Conservation (phyloP, 148 eudicot species). For the Agrostemma githago region DNA sequence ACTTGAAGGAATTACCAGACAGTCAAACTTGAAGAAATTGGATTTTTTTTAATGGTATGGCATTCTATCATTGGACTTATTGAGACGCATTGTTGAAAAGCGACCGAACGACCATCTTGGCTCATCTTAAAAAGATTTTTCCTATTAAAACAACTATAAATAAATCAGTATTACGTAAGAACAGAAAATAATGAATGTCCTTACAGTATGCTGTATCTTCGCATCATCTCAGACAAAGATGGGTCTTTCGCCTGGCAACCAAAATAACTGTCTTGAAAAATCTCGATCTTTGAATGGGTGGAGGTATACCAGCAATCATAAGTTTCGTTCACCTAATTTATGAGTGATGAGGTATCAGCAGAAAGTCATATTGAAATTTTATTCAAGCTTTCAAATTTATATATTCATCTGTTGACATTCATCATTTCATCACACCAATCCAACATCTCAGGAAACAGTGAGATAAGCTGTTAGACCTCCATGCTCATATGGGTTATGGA, state of each 20-base stretch:
- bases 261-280: slow-evolving; percentile 55
- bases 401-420: not conserved
- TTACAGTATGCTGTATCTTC: slow-evolving; percentile 77
- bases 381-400: not conserved
- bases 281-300: slow-evolving; percentile 71
- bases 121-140: not conserved
- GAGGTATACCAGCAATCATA: slow-evolving; percentile 95
- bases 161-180: not conserved
- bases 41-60: no score
- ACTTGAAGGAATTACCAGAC: not conserved
- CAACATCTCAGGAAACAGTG: not conserved
- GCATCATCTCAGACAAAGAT: slow-evolving; percentile 73
- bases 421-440: slow-evolving; percentile 11
- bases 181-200: slow-evolving; percentile 24
- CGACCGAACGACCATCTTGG: not conserved
- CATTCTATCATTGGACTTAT: not conserved
- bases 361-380: not conserved
- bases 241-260: slow-evolving; percentile 78
- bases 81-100: not conserved
- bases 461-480: not conserved
- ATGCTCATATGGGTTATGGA: not conserved
- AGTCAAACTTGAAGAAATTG: not conserved
- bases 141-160: not conserved
- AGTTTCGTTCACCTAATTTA: slow-evolving; percentile 76
- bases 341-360: slow-evolving; percentile 5